Conservation (phyloP, 1,284 basidiomycete genomes). For the Tremellales sp. region DNA sequence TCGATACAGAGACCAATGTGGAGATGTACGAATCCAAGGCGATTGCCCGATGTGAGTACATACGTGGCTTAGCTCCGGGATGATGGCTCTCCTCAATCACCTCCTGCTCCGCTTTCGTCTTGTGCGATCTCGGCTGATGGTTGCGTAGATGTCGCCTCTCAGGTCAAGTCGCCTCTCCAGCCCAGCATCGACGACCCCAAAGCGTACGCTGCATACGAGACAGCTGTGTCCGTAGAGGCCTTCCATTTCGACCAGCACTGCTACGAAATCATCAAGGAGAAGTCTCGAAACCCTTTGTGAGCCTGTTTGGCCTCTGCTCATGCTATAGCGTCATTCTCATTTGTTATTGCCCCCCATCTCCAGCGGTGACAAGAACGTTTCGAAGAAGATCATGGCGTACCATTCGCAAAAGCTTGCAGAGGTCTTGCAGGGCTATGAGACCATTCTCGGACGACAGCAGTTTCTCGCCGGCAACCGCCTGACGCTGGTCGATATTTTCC, state of each 20-base stretch:
- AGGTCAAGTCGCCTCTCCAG: slow-evolving; percentile 18
- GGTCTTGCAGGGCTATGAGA: slow-evolving; percentile 55
- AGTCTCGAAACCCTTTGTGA: slow-evolving; percentile 50
- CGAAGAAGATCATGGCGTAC: slow-evolving; percentile 44
- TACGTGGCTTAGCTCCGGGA: slow-evolving; percentile 44
- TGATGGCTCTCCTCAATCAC: too few relatives aligned
- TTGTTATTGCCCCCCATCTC: neutral
- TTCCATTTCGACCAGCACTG: too few relatives aligned
- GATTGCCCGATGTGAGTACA: slow-evolving; percentile 52
- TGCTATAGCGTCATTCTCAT: too few relatives aligned
- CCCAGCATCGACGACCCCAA: slow-evolving; percentile 43
- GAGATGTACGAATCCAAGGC: slow-evolving; percentile 56
- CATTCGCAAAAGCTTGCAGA: slow-evolving; percentile 37
- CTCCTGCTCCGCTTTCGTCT: slow-evolving; percentile 5
- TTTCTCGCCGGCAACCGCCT: slow-evolving; percentile 56
- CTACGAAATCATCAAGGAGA: slow-evolving; percentile 49
- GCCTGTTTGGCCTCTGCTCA: too few relatives aligned
- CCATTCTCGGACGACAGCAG: slow-evolving; percentile 54
- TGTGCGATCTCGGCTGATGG: neutral
- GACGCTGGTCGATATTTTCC: slow-evolving; percentile 59
- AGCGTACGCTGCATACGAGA: too few relatives aligned
- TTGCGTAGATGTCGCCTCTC: slow-evolving; percentile 22
- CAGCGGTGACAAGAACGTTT: slow-evolving; percentile 16
- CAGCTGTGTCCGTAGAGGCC: too few relatives aligned
- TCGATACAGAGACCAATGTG: slow-evolving; percentile 28